Evolutionary conservation across 441 rosid genomes (phyloP).

Genomic region (Populus hybrid): DNA sequence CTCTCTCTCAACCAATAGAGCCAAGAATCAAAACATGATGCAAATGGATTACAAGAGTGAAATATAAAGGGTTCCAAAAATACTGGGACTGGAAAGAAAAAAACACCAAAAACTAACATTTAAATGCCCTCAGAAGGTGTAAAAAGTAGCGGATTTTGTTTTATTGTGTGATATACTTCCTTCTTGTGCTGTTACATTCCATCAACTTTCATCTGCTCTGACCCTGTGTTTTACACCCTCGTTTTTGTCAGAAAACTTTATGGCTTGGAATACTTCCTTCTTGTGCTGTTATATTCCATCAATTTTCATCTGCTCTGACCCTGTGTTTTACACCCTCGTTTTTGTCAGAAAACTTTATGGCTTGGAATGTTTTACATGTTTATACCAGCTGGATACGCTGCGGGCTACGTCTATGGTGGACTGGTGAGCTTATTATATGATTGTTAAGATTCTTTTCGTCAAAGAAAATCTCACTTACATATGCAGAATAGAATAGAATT

Average conservation of each 20-base stretch:
- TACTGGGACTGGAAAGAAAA: too few species aligned
- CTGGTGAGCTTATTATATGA: constrained; percentile 42
- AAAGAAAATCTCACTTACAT: background rate
- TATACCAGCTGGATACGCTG: constrained; percentile 86
- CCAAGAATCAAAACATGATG: too few species aligned
- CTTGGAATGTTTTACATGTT: constrained; percentile 95
- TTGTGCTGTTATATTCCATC: too few species aligned
- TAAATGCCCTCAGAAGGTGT: background rate
- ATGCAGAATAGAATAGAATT: background rate
- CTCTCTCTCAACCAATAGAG: too few species aligned
- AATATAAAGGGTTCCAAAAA: too few species aligned
- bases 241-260: too few species aligned
- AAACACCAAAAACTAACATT: too few species aligned
- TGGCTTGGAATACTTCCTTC: too few species aligned
- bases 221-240: background rate
- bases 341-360: constrained; percentile 83
- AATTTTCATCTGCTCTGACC: too few species aligned
- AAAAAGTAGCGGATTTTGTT: background rate
- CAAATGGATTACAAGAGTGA: too few species aligned
- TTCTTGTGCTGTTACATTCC: background rate
- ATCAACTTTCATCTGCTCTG: constrained; percentile 2
- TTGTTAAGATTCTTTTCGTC: background rate
- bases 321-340: too few species aligned
- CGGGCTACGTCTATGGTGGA: constrained; percentile 93
- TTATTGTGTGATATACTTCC: background rate